Conservation (phyloP, 257 asterid species). For the Nicotiana sylvestris region DNA sequence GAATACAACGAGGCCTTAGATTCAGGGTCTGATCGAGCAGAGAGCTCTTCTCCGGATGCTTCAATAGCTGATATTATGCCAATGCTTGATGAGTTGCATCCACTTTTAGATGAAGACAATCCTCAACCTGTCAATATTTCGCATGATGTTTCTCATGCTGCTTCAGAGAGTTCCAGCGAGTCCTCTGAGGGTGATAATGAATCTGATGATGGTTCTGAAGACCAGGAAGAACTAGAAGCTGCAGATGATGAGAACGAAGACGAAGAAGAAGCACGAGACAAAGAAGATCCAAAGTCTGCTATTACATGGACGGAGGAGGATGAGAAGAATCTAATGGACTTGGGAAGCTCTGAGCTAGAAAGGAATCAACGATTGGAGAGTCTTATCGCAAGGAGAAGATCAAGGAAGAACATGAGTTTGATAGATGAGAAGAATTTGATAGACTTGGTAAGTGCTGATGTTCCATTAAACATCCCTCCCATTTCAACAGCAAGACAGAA, state of each 20-base stretch:
- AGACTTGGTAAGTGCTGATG: conserved; percentile 60
- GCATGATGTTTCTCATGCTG: conserved; percentile 43
- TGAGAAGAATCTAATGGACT: conserved; percentile 84
- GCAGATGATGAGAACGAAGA: conserved; percentile 48
- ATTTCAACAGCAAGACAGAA: conserved; percentile 65
- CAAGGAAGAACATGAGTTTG: conserved; percentile 41
- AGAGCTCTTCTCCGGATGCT: conserved; percentile 87
- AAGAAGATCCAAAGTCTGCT: conserved; percentile 35
- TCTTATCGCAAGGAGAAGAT: conserved; percentile 72
- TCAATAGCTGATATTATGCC: conserved; percentile 89
- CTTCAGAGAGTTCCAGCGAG: conserved; percentile 32
- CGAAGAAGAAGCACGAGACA: conserved; percentile 57
- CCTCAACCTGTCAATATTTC: conserved; percentile 37
- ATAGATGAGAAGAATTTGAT: conserved; percentile 58
- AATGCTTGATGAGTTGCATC: conserved; percentile 90
- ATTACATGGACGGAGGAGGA: conserved; percentile 92
- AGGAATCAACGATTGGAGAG: conserved; percentile 83
- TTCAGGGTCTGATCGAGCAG: conserved; percentile 68
- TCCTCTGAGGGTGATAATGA: conserved; percentile 38
- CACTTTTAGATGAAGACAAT: conserved; percentile 58
- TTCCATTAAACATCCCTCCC: conserved; percentile 54
- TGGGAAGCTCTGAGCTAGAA: conserved; percentile 85
- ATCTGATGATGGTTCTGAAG: conserved; percentile 51
- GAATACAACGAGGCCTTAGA: neutral
- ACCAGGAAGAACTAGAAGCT: conserved; percentile 41